Evolutionary conservation across 225 moss, liverwort and hornwort species (phyloP).

Genomic region (Anthoceros angustus): DNA sequence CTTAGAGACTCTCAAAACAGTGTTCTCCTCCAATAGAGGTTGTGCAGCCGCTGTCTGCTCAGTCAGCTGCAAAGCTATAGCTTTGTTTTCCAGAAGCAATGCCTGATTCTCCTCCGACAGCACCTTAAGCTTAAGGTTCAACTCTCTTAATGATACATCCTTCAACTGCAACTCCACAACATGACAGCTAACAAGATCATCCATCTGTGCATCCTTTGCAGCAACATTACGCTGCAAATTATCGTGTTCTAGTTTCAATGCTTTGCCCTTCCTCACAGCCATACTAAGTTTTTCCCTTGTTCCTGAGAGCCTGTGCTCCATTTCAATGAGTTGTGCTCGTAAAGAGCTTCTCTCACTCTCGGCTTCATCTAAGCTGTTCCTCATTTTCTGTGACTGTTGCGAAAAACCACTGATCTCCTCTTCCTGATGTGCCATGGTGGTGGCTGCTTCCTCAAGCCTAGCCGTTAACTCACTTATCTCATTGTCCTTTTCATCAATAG

Average conservation of each 20-base stretch:
- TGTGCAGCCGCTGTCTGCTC: background rate
- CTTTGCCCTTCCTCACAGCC: constrained; percentile 78
- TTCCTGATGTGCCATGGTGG: constrained; percentile 20
- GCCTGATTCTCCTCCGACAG: background rate
- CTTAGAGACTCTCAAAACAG: background rate
- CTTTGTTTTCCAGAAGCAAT: background rate
- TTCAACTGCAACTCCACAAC: background rate
- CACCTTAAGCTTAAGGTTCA: background rate
- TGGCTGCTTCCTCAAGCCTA: constrained; percentile 24
- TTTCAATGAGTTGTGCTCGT: constrained; percentile 22
- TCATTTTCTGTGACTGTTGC: constrained; percentile 30
- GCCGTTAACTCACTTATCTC: constrained; percentile 30
- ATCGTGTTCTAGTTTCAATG: constrained; percentile 1
- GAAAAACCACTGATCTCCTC: constrained; percentile 20
- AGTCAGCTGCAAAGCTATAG: background rate
- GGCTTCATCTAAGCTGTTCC: constrained; percentile 15
- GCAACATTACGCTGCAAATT: background rate
- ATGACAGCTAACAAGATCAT: background rate
- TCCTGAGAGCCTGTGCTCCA: constrained; percentile 44
- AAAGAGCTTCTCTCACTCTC: constrained; percentile 24
- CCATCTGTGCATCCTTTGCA: background rate
- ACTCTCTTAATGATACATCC: background rate
- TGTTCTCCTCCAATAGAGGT: background rate
- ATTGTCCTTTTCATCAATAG: constrained; percentile 24
- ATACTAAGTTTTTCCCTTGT: constrained; percentile 58